Percentiles rank a stretch among this genome's conserved stretches.
Evolutionary conservation across 768 basidiomycete genomes (phyloP).

Genomic region (Vararia minispora): DNA sequence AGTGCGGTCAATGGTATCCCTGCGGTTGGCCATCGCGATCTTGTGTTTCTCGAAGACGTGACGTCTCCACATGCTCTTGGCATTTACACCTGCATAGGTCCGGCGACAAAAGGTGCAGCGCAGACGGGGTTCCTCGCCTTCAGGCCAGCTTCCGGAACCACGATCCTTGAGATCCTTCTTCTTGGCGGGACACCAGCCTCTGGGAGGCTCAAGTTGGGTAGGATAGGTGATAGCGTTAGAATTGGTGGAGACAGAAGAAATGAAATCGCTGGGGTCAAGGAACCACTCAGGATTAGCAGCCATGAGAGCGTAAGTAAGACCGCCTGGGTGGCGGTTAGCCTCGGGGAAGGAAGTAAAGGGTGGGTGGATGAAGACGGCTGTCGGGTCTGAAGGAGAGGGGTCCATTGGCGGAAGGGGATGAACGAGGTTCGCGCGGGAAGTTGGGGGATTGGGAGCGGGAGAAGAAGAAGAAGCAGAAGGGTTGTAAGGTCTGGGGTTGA

Average conservation of each 20-base stretch:
- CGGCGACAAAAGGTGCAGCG: constrained; percentile 79
- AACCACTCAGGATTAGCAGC: constrained; percentile 78
- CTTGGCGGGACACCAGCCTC: constrained; percentile 82
- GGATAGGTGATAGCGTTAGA: constrained; percentile 58
- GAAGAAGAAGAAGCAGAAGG: constrained; percentile 21
- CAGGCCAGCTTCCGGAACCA: constrained; percentile 62
- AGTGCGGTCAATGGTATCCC: constrained; percentile 55
- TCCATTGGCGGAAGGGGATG: constrained; percentile 28
- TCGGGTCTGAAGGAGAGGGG: constrained; percentile 55
- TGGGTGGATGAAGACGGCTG: constrained; percentile 59
- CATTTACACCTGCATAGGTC: constrained; percentile 78
- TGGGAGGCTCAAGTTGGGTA: constrained; percentile 66
- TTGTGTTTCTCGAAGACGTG: constrained; percentile 88
- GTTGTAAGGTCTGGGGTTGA: constrained; percentile 55
- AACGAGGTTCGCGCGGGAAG: constrained; percentile 9
- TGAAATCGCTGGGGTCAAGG: constrained; percentile 56
- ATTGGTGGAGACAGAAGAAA: constrained; percentile 32
- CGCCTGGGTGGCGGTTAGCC: constrained; percentile 48
- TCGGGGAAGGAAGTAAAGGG: constrained; percentile 62
- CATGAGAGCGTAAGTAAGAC: constrained; percentile 59
- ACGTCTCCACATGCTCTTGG: constrained; percentile 85
- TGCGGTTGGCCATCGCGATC: constrained; percentile 80
- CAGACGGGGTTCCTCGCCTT: constrained; percentile 69
- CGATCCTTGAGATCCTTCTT: constrained; percentile 67
- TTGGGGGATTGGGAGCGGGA: constrained; percentile 10